Evolutionary conservation across 352 stramenopile species (phyloP), one percentile per base, ranked within the genome.

Genomic region (Pythium oligandrum): DNA sequence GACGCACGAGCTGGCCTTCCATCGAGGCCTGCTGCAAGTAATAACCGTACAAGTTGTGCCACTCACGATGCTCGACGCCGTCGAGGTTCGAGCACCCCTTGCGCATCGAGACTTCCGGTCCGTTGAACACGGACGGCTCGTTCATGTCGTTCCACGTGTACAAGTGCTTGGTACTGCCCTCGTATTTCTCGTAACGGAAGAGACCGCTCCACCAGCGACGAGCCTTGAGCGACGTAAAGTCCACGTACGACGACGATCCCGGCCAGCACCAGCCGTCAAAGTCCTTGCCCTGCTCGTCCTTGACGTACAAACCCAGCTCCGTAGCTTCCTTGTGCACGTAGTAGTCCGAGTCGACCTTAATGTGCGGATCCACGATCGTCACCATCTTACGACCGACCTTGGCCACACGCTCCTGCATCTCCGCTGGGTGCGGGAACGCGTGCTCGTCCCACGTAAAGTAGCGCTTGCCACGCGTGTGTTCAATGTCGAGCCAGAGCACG

Each of bases 121-220:
- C 97, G 59, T 99, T 99, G 61, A 99, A 99, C 12, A 99, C 97
- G 33, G 81, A 98, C 12, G 96, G 96, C 77, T 99, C 97, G 73
- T 99, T 99, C 97, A 99, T 99, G 76, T 99, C 97, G 74, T 99
- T 99, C 97, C 97, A 99, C 6, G 91, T 99, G 71, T 94, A 99
- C 45, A 99, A 60, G 49, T 96, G 72, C 26, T 90, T 72, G 1
- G 92, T 98, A 44, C 78, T 96, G 12, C 88, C 89, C 48, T 81
- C 49, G 71, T 99, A 99, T 44, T 96, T 96, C 57, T 97, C 77
- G 53, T 98, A 97, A 32, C 75, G 66, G 74, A 99, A 99, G 49
- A 97, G 93, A 37, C 95, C 74, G 31, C 91, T 94, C 96, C 96
- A 99, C 96, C 96, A 99, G 8, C 66, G 66, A 39, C 97, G 90